A percentile compares a stretch with the other conserved stretches of the same genome.
Evolutionary conservation across 306 rosid species (phyloP).

Genomic region (Sophora flavescens): DNA sequence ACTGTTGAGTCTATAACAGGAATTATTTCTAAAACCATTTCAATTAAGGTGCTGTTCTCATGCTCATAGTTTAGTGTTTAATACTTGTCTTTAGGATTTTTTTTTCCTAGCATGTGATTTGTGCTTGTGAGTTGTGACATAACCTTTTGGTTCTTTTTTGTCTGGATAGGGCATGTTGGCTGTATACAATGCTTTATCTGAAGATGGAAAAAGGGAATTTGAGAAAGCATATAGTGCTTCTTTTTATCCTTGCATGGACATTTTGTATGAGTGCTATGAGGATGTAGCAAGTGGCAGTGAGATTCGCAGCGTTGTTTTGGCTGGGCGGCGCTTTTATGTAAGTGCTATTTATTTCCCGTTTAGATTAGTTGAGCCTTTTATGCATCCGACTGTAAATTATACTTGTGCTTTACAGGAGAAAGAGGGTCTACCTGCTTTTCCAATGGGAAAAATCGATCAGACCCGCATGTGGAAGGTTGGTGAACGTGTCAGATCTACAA

Average conservation of each 20-base stretch:
- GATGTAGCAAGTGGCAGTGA: conserved; percentile 93
- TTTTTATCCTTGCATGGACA: conserved; percentile 95
- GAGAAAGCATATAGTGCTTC: conserved; percentile 97
- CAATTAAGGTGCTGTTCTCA: conserved; percentile 71
- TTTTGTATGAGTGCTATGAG: conserved; percentile 96
- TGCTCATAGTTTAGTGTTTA: conserved; percentile 15
- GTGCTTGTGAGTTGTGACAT: conserved; percentile 28
- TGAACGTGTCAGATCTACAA: conserved; percentile 76
- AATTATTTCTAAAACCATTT: conserved; percentile 80
- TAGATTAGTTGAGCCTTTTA: background rate
- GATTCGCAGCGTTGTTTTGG: conserved; percentile 96
- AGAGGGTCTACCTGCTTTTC: conserved; percentile 96
- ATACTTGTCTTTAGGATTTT: background rate
- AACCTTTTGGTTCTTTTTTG: conserved; percentile 17
- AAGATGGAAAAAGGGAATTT: conserved; percentile 82
- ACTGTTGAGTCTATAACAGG: conserved; percentile 95
- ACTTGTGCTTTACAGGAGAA: conserved; percentile 74
- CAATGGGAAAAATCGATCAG: conserved; percentile 99
- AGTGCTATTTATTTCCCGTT: conserved; percentile 36
- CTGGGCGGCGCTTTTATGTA: conserved; percentile 95
- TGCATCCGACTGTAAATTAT: conserved; percentile 8
- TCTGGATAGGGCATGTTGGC: conserved; percentile 83
- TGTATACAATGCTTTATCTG: conserved; percentile 78
- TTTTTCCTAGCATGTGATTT: background rate
- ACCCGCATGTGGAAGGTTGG: conserved; percentile 99